Conservation (phyloP, 345 rosid species). For the Eutrema yunnanense region DNA sequence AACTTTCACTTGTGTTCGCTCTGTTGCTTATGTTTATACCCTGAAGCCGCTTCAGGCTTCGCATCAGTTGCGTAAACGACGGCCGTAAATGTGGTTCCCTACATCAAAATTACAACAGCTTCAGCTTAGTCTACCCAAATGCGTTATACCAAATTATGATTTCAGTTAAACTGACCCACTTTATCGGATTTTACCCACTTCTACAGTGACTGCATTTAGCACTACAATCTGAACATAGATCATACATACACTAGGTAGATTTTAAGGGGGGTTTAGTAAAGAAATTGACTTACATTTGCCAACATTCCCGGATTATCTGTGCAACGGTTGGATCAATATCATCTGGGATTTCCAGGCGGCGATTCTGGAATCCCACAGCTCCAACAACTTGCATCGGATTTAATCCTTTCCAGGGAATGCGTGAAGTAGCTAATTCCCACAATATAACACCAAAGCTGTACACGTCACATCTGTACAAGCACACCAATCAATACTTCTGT, state of each 20-base stretch:
- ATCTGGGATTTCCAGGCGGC: conserved; percentile 79
- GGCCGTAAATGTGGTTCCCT: conserved; percentile 89
- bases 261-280: not conserved
- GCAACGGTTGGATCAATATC: conserved; percentile 66
- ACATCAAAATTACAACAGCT: conserved; percentile 13
- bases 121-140: not conserved
- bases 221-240: not conserved
- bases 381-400: conserved; percentile 99
- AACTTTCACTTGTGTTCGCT: conserved; percentile 28
- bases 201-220: not conserved
- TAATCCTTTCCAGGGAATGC: conserved; percentile 89
- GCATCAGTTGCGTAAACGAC: conserved; percentile 73
- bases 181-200: not conserved
- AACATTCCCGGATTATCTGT: conserved; percentile 75
- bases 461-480: conserved; percentile 77
- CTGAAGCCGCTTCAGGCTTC: conserved; percentile 57
- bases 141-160: not conserved
- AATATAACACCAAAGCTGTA: conserved; percentile 97
- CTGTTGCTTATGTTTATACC: conserved; percentile 43
- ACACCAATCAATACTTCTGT: conserved; percentile 8
- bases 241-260: not conserved
- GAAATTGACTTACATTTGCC: conserved; percentile 68
- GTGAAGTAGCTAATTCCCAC: conserved; percentile 82
- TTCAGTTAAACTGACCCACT: not conserved
- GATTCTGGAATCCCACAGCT: conserved; percentile 95